phyloP scores from a whole-genome alignment of 768 basidiomycete genomes.

The Macrolepiota dolichaula region DNA sequence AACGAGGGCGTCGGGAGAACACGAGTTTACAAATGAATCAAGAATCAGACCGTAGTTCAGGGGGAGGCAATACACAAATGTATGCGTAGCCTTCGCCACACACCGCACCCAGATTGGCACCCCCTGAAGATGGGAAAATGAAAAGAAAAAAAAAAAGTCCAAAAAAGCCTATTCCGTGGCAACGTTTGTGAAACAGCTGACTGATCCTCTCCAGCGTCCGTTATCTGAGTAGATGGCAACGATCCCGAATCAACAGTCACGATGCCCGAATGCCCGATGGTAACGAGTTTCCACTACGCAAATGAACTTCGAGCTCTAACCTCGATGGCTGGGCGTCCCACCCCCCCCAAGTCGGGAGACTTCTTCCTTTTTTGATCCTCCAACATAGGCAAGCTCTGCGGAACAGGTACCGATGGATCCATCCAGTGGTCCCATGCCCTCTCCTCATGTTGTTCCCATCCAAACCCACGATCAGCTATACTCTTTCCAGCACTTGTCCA shows the following conservation, averaged over 20 bases:
- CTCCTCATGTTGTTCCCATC: constrained; percentile 1
- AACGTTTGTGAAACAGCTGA: not conserved
- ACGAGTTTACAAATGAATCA: not conserved
- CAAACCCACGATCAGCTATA: not conserved
- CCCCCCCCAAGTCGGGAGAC: not conserved
- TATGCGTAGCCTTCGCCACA: not conserved
- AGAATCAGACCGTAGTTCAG: not conserved
- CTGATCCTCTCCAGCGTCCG: not conserved
- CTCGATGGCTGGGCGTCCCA: not conserved
- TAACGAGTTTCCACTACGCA: not conserved
- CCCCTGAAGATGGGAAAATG: not conserved
- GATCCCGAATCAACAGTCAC: not conserved
- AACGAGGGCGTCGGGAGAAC: not conserved
- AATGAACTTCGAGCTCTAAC: not conserved
- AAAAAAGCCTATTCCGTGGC: not conserved
- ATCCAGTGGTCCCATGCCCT: constrained; percentile 2
- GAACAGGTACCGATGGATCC: not conserved
- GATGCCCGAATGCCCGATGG: not conserved
- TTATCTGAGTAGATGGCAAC: not conserved
- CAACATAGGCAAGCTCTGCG: not conserved
- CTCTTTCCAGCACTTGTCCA: not conserved
- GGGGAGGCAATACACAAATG: not conserved
- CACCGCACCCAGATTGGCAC: not conserved
- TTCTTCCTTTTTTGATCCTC: not conserved
- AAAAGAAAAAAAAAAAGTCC: not conserved